Evolutionary conservation across 2,329 filamentous ascomycete genomes (phyloP), one percentile per base, ranked within the genome.

Genomic region (Hymenoscyphus linearis): DNA sequence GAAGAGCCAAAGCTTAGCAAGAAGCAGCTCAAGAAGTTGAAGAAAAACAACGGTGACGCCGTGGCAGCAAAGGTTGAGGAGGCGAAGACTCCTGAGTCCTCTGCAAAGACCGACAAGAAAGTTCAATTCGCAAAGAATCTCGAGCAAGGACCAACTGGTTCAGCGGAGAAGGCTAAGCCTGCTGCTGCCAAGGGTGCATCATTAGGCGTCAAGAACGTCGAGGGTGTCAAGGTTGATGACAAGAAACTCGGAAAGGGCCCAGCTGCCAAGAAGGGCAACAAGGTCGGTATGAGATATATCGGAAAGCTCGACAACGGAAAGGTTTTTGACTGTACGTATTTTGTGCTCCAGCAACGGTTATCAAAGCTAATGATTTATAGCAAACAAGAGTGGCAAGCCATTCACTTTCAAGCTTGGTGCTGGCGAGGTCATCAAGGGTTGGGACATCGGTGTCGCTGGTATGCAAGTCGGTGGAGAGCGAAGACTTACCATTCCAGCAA

Each of bases 41-140:
- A 96, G 87, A 97, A 96, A 84, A 98, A 98, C 83, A 91, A 96
- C 75, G 95, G 93, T 68, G 89, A 97, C 74, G 87, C 95, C 62
- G 85, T 89, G 63, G 78, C 82, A 57, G 78, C 80, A 52, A 84
- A 87, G 70, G 74, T 78, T 53, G 78, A 83, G 66, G 78, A 83
- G 68, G 78, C 83, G 68, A 86, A 87, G 75, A 79, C 84, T 63
- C 80, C 82, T 60, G 78, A 79, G 59, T 77, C 76, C 64, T 79
- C 80, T 68, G 76, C 78, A 26, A 86, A 87, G 82, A 79, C 81
- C 61, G 89, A 90, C 76, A 97, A 97, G 86, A 98, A 97, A 82
- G 95, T 99, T 64, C 91, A 96, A 77, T 99, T 99, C 76, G 93
- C 95, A 74, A 97, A 98, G 85, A 93, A 98, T 77, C 91, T 99